These are phyloP conservation scores for Solanum chmielewskii DNA, from an alignment of 257 asterid genomes.

Conservation along the genomic window DNA sequence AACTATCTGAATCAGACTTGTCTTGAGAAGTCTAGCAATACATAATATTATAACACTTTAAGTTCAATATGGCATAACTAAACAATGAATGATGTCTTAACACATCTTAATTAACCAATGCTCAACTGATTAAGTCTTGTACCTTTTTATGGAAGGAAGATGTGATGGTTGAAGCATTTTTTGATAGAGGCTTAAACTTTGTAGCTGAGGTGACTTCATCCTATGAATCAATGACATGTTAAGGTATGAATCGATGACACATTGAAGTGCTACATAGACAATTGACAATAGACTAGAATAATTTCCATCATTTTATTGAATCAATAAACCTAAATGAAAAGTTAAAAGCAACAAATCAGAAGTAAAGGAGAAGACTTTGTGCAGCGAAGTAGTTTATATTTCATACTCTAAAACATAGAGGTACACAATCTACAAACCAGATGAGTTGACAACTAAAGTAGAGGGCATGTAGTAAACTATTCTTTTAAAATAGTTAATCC, in stretches of 20 bases:
- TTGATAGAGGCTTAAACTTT: constrained; percentile 17
- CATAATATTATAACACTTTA: neutral
- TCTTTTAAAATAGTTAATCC: neutral
- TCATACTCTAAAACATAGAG: neutral
- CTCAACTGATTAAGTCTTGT: neutral
- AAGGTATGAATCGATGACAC: neutral
- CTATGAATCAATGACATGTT: neutral
- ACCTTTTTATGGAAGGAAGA: constrained; percentile 45
- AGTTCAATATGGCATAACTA: neutral
- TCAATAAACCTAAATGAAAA: neutral
- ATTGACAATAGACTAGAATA: neutral
- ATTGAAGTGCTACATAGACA: neutral
- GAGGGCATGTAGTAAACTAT: neutral
- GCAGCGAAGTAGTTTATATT: neutral
- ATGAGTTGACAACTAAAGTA: neutral
- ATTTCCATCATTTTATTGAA: neutral
- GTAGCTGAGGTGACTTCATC: constrained; percentile 24
- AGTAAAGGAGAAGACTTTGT: neutral
- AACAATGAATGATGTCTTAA: neutral
- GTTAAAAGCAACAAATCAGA: neutral
- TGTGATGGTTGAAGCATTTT: constrained; percentile 13
- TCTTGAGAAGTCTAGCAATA: constrained; percentile 7
- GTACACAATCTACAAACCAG: neutral
- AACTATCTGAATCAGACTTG: constrained; percentile 8
- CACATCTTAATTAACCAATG: neutral